Conservation (phyloP, 768 basidiomycete species). For the Chalciporus chontae region DNA sequence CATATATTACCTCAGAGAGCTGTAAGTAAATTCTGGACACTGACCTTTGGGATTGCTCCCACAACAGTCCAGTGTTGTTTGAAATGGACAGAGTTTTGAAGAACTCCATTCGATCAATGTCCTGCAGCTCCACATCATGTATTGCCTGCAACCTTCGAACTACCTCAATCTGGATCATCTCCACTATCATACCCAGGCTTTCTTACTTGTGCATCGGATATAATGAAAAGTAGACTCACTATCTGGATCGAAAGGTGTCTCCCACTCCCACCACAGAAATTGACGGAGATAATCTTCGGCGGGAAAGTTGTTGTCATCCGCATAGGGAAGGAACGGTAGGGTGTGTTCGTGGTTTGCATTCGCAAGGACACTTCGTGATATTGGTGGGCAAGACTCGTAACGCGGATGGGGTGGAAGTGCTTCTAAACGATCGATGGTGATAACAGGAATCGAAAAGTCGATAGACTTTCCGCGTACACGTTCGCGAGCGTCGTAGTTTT, state of each 20-base stretch:
- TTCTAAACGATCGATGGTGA: constrained; percentile 6
- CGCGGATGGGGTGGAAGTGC: constrained; percentile 22
- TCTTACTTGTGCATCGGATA: neutral
- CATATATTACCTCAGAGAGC: neutral
- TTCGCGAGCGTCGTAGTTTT: neutral
- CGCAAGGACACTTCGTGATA: constrained; percentile 30
- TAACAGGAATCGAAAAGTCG: constrained; percentile 11
- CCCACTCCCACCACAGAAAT: constrained; percentile 35
- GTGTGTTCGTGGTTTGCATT: neutral
- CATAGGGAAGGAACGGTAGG: constrained; percentile 41
- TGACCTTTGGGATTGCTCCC: constrained; percentile 43
- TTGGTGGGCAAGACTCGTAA: constrained; percentile 49
- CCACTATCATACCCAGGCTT: constrained; percentile 31
- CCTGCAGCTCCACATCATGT: constrained; percentile 27
- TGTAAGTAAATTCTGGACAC: neutral
- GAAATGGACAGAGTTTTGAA: constrained; percentile 21
- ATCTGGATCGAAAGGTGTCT: constrained; percentile 45
- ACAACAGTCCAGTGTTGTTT: constrained; percentile 37
- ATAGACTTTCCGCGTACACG: neutral
- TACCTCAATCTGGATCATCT: constrained; percentile 47
- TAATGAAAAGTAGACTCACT: constrained; percentile 32
- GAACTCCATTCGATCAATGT: constrained; percentile 36
- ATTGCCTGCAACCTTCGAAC: constrained; percentile 34
- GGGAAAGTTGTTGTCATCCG: constrained; percentile 43
- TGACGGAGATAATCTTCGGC: constrained; percentile 22